Percentiles rank a stretch among this genome's conserved stretches.
Conservation (phyloP, 116 monocot genomes). For the Papilionanthe hybrid region DNA sequence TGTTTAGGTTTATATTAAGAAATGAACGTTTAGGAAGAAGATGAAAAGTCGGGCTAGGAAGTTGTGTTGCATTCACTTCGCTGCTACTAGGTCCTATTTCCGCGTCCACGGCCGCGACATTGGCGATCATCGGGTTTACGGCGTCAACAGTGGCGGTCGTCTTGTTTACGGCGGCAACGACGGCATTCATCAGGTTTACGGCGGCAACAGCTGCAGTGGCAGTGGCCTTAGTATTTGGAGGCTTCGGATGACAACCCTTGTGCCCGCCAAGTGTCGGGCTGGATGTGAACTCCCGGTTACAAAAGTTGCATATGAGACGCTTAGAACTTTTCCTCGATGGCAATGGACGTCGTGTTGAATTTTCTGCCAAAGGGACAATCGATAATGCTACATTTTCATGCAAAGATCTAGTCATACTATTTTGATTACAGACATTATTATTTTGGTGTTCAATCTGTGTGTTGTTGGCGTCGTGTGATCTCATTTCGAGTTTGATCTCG, state of each 20-base stretch:
- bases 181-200: no score
- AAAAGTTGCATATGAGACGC: constrained; percentile 69
- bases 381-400: constrained; percentile 19
- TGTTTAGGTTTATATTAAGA: no score
- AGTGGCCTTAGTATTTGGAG: background rate
- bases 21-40: no score
- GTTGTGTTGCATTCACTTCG: background rate
- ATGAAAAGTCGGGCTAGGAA: background rate
- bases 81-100: no score
- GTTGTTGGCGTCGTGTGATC: constrained; percentile 1
- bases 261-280: constrained; percentile 92
- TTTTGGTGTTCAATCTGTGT: background rate
- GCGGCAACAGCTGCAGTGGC: no score
- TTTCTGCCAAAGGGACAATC: constrained; percentile 32
- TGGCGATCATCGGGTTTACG: no score
- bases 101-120: no score
- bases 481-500: constrained; percentile 9
- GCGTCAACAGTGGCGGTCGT: no score
- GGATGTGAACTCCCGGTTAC: constrained; percentile 53
- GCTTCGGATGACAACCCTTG: constrained; percentile 82
- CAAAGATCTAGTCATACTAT: background rate
- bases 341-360: background rate
- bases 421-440: no score
- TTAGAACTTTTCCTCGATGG: constrained; percentile 44
- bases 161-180: background rate